Evolutionary conservation across 352 stramenopile species (phyloP), one percentile per base, ranked within the genome.

Genomic region (Pythium sp.): DNA sequence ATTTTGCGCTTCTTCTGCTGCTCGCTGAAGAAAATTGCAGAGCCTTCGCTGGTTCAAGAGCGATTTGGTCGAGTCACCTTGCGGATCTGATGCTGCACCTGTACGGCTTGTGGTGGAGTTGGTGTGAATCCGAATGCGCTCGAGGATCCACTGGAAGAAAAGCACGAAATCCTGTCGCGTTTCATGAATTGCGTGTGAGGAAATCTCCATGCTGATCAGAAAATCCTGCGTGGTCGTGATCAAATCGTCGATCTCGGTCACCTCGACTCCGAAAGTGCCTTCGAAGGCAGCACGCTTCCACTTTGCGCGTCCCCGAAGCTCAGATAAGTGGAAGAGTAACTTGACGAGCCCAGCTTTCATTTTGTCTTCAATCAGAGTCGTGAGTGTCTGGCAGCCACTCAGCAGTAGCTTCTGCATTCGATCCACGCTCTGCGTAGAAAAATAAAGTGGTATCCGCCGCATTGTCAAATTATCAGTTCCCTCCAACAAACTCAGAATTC

Each of bases 131-230:
- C 75, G 77, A 55, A 92, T 90, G 26, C 81, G 73, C 53, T 89
- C 75, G 2, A 86, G 58, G 4, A 93, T 60, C 86, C 86, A 93
- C 34, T 81, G 59, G 26, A 93, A 87, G 22, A 93, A 70, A 15
- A 91, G 54, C 12, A 69, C 62, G 64, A 91, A 90, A 65, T 93
- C 82, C 62, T 87, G 76, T 3, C 68, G 68, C 55, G 82, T 90
- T 63, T 90, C 81, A 18, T 90, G 65, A 11, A 92, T 32, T 3
- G 72, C 64, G 24, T 81, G 68, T 1, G 70, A 71, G 12, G 92
- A 73, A 11, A 58, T 34, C 46, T 93, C 84, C 67, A 83, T 66
- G 43, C 73, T 74, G 18, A 86, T 57, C 11, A 91, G 54, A 32
- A 80, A n/a, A 36, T 80, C 67, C 47, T 85, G 71, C 1, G 66